These are phyloP conservation scores for Geotrichum histeridarum DNA, from an alignment of 1,139 yeast species.

Conservation along the genomic window DNA sequence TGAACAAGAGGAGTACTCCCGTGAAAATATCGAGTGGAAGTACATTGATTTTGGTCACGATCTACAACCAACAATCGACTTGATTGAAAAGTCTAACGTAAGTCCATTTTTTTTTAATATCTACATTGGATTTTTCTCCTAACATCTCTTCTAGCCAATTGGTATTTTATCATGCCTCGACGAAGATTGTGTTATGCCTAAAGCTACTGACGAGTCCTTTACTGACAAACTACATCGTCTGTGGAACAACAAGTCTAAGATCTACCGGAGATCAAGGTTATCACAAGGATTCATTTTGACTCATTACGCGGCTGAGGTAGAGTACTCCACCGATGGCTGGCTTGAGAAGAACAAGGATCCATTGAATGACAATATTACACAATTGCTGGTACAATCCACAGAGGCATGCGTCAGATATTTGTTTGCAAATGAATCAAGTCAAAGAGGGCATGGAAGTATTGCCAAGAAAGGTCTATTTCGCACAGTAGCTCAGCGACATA, in stretches of 20 bases:
- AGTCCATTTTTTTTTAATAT: slow-evolving; percentile 5
- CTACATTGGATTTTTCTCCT: background rate
- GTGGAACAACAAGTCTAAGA: slow-evolving; percentile 56
- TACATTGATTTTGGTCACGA: slow-evolving; percentile 95
- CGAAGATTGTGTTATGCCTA: slow-evolving; percentile 94
- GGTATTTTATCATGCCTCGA: slow-evolving; percentile 87
- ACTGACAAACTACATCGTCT: slow-evolving; percentile 68
- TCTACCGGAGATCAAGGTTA: slow-evolving; percentile 65
- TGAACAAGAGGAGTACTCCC: slow-evolving; percentile 91
- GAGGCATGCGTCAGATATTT: slow-evolving; percentile 49
- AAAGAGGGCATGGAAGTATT: slow-evolving; percentile 21
- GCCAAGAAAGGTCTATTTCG: slow-evolving; percentile 49
- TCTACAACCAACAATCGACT: slow-evolving; percentile 86
- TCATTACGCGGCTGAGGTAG: slow-evolving; percentile 95
- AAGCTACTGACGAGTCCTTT: slow-evolving; percentile 76
- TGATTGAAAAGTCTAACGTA: slow-evolving; percentile 60
- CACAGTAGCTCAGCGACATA: slow-evolving; percentile 72
- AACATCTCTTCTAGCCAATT: slow-evolving; percentile 45
- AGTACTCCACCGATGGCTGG: slow-evolving; percentile 90
- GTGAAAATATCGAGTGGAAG: slow-evolving; percentile 94
- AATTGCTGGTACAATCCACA: slow-evolving; percentile 51
- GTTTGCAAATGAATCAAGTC: slow-evolving; percentile 35
- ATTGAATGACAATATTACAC: slow-evolving; percentile 67
- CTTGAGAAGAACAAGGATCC: slow-evolving; percentile 93
- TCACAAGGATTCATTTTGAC: slow-evolving; percentile 60